Evolutionary conservation across 306 rosid species (phyloP), one percentile per base, ranked within the genome.

Genomic region (Rubus idaeus): DNA sequence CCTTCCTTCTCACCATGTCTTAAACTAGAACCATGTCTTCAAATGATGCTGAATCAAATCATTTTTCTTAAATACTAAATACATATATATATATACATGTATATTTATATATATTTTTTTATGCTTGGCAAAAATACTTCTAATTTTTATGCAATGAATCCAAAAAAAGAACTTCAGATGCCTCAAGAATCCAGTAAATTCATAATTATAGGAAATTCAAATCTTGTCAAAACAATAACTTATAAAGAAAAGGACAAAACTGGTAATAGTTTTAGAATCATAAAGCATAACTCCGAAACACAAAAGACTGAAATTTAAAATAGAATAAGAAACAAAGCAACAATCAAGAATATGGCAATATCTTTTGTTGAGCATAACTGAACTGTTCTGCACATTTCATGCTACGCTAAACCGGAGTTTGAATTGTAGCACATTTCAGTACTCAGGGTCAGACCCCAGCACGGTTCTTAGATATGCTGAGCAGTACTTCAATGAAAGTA

Each of bases 1-100:
- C 39, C 75, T 11, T 18, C n/a, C 71, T 42, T 41, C 44, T 65
- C 30, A 73, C 55, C 64, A 76, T 10, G 39, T 68, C 52, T 45
- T 26, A 65, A 23, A 1, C 17, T 55, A 53, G 44, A 68, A 53
- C 47, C 60, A 71, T 65, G 52, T 71, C 16, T 52, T 52, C 10
- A 60, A 21, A 58, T 42, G 62, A 56, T n/a, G 46, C 56, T 37
- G 18, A 37, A 35, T 58, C 50, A 58, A 45, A 57, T 57, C 10
- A 73, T 6, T 56, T 42, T 10, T 61, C 9, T 62, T 1, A 9
- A 5, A 37, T 17, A 64, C 3, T 16, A 64, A 8, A 17, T 60
- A 60, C 1, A 13, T 8, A 60, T 2, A 30, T 26, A 58, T 1
- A 23, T 10, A 58, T 10, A 23, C 0, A 56, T 56, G n/a, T 42